Evolutionary conservation across 768 basidiomycete species (phyloP).

Genomic region (Pleurotus salmoneostramineus): DNA sequence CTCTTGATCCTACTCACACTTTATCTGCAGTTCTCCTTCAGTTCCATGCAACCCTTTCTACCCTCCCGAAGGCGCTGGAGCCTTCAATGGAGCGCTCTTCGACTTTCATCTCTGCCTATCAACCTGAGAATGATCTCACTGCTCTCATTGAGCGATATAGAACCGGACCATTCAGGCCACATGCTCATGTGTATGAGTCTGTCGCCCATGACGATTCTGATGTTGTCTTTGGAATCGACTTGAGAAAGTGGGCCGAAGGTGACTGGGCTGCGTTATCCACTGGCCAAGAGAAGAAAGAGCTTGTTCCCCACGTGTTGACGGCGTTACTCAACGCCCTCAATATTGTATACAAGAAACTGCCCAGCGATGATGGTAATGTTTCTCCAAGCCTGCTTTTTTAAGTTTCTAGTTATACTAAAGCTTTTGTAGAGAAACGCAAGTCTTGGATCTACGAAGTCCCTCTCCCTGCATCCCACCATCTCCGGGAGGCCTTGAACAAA

Average conservation of each 20-base stretch:
- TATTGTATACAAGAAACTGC: conserved; percentile 56
- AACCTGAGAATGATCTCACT: conserved; percentile 82
- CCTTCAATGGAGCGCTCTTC: conserved; percentile 65
- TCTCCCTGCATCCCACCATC: conserved; percentile 74
- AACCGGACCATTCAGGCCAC: conserved; percentile 89
- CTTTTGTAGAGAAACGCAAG: conserved; percentile 68
- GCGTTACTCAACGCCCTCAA: conserved; percentile 62
- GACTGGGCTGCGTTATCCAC: conserved; percentile 60
- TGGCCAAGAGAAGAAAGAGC: conserved; percentile 56
- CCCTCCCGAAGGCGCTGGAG: conserved; percentile 65
- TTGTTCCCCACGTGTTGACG: conserved; percentile 70
- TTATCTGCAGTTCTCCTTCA: conserved; percentile 64
- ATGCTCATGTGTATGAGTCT: conserved; percentile 82
- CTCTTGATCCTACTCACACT: not conserved
- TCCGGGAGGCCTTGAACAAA: conserved; percentile 80
- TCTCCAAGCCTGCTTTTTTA: not conserved
- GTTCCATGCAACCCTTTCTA: conserved; percentile 78
- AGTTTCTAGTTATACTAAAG: not conserved
- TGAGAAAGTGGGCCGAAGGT: conserved; percentile 87
- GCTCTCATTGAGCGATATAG: conserved; percentile 91
- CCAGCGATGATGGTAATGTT: conserved; percentile 60
- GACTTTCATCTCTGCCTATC: conserved; percentile 77
- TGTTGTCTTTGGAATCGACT: conserved; percentile 87
- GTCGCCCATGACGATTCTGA: conserved; percentile 80
- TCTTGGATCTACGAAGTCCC: conserved; percentile 96